Base-by-base conservation (phyloP, 805 yeast species). In the Komagataella pastoris region DNA sequence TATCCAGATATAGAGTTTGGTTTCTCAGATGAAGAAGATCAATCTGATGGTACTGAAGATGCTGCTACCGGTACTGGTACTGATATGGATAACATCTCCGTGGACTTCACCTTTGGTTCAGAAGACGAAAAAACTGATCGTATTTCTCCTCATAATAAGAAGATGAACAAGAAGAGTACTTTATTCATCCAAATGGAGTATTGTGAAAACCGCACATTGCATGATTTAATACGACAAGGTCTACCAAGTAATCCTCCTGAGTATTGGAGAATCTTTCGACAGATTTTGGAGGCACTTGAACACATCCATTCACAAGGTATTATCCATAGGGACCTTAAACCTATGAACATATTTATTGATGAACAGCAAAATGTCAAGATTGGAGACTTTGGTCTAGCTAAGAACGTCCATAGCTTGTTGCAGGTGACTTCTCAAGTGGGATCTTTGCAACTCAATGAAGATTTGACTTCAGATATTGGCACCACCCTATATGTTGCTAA, bases 141-240 rank as follows among this genome's bases (percentile, higher is more conserved):
- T 4, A 14, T 30, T 10, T 2, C 40, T 30, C 14, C 40, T 2
- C 40, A 10, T 30, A 30, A 30, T 30, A 30, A 30, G 3, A 36
- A 51, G 23, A 54, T 48, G 44, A 70, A 69, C 53, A 65, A 69
- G 47, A 72, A 71, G 56, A 85, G 90, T 51, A 88, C 95, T 0
- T 67, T 93, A 30, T 93, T 87, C 63, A 93, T 93, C 57, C 99
- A 93, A 62, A 93, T 93, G 99, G 99, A 93, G 65, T 93, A 93
- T 60, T 93, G 99, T 67, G 99, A 93, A 61, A 93, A 91, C 61
- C 88, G 87, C 53, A 91, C 99, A 0, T 67, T 93, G 24, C 76
- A 77, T 50, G 96, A 93, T 66, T 69, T 93, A 54, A 91, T 93
- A 48, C 77, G 79, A 46, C 87, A 83, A 53, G 89, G 88, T 0